Evolutionary conservation across 2,329 filamentous ascomycete genomes (phyloP).

Genomic region (Paramyrothecium roridum): DNA sequence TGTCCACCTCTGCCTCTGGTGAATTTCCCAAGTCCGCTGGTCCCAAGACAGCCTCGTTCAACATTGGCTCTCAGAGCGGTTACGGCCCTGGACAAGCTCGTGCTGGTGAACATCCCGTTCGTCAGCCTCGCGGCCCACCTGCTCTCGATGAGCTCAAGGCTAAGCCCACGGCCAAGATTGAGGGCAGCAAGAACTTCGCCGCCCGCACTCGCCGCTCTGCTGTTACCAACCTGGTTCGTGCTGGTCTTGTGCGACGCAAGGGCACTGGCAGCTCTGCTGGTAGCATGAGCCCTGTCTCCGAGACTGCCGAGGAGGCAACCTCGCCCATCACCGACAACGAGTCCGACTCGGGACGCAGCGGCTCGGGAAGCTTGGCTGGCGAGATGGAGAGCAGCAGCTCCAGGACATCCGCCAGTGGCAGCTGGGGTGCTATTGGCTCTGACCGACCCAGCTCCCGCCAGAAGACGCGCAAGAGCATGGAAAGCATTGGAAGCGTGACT

Average conservation of each 20-base stretch:
- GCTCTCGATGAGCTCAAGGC: conserved; percentile 85
- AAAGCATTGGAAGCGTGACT: conserved; percentile 61
- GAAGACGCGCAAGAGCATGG: conserved; percentile 60
- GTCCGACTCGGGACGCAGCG: conserved; percentile 67
- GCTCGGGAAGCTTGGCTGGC: conserved; percentile 77
- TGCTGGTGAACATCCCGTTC: conserved; percentile 89
- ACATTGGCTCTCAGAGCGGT: conserved; percentile 57
- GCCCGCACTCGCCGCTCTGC: conserved; percentile 89
- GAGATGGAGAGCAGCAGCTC: conserved; percentile 69
- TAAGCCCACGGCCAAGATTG: conserved; percentile 87
- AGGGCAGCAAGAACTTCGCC: conserved; percentile 97
- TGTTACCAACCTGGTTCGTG: conserved; percentile 85
- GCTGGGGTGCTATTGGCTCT: conserved; percentile 78
- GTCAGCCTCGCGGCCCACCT: conserved; percentile 90
- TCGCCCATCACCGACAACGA: conserved; percentile 71
- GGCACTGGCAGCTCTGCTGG: conserved; percentile 67
- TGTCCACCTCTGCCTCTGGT: conserved; percentile 39
- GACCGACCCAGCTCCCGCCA: conserved; percentile 73
- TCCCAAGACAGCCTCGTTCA: conserved; percentile 75
- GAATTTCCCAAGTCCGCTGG: conserved; percentile 55
- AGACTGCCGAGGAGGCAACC: conserved; percentile 66
- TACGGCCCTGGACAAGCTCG: conserved; percentile 92
- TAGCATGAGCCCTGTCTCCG: conserved; percentile 86
- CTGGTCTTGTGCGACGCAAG: conserved; percentile 83
- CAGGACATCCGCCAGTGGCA: conserved; percentile 70